Conservation (phyloP, 306 rosid species). For the Vicia faba region DNA sequence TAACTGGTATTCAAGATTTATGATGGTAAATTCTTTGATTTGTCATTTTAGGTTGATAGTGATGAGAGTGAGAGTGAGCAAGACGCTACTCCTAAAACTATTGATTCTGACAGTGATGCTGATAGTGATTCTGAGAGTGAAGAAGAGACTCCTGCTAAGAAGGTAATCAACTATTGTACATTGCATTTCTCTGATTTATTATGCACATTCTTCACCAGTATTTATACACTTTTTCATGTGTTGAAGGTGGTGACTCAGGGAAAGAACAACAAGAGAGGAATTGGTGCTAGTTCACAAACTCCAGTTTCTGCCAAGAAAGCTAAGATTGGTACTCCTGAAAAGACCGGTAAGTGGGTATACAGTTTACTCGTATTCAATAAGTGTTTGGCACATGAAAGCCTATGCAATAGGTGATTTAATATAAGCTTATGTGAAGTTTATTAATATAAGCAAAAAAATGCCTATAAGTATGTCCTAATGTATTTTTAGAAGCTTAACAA, state of each 20-base stretch:
- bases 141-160: conserved; percentile 53
- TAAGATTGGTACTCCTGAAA: conserved; percentile 65
- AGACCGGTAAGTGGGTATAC: conserved; percentile 53
- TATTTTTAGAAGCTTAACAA: not conserved
- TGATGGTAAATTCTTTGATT: conserved; percentile 1
- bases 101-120: conserved; percentile 8
- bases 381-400: not conserved
- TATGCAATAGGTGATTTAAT: not conserved
- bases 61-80: not conserved
- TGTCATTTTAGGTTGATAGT: conserved; percentile 40
- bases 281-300: conserved; percentile 54
- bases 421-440: not conserved
- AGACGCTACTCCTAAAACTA: not conserved
- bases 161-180: conserved; percentile 47
- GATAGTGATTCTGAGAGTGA: conserved; percentile 34
- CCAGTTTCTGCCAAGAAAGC: conserved; percentile 66
- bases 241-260: conserved; percentile 45
- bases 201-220: not conserved
- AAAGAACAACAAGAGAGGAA: conserved; percentile 80
- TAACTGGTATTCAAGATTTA: not conserved
- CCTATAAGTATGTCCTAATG: no score
- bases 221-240: not conserved
- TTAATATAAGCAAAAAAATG: not conserved
- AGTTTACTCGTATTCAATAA: not conserved
- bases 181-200: not conserved